Base-by-base conservation (phyloP, 108 stramenopile species). In the Halocafeteria seosinensis region DNA sequence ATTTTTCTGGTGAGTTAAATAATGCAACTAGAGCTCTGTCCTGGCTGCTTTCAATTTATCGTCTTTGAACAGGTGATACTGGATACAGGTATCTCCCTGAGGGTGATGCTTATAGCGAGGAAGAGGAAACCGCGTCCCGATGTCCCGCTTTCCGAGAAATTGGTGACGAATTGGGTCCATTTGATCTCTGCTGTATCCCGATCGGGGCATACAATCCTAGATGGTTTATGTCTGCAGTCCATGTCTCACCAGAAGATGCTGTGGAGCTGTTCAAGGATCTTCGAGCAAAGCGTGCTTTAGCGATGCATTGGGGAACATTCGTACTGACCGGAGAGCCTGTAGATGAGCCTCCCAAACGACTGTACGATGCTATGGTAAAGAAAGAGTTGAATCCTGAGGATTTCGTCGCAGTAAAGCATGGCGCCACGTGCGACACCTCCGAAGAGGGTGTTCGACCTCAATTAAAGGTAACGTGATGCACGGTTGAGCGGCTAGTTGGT, bases 161-260 rank as follows among this genome's bases (percentile, higher is more conserved):
- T 47, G 85, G 84, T 12, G 86, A 88, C 31, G 67, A 68, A 3
- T 72, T 86, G 6, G 86, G 85, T 12, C 88, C 88, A 24, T 88
- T 90, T 60, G 85, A 89, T 67, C 64, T 89, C 17, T 80, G 87
- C 12, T 83, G 85, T 1, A 77, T 95, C 50, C 91, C 94, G 21
- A 89, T 95, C 60, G 94, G 90, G 17, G 94, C 94, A 0, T 92
- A 95, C 69, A 73, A 72, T 62, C 94, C 94, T 13, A 52, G 71
- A 27, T 89, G 80, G 74, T 84, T 92, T 74, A 92, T 89, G 84
- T 69, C 75, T 37, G 77, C 82, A 35, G 68, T 84, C 36, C 93
- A 95, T 64, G 72, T 76, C 55, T 71, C 88, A 76, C 90, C 93
- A 6, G 53, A 65, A 0, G 94, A 90, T 38, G 91, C 94, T 1